Base-by-base conservation (phyloP, 192 early-diverging fungal genomes). In the Powellomyces hirtus region DNA sequence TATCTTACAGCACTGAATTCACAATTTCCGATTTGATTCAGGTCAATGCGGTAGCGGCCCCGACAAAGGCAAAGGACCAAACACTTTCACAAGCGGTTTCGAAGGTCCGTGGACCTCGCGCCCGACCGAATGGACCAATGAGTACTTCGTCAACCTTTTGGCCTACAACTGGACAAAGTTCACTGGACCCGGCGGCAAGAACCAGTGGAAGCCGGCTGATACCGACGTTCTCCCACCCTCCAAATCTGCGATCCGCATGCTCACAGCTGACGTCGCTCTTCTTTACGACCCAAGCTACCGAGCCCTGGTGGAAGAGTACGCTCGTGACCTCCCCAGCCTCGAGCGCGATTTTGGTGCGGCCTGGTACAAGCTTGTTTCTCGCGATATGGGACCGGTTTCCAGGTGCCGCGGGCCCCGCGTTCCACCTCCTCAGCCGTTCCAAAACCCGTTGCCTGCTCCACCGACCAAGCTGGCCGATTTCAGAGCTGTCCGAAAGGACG, bases 51-150 rank as follows among this genome's bases (percentile, higher is more conserved):
- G 65, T 29, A 58, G 45, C 51, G 59, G 55, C 22, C 44, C 71
- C 30, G 26, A 42, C 44, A 18, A 71, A 22, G 71, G 75, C 51
- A 70, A 71, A 51, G 76, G 72, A 16, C 18, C n/a, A 38, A 65
- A 77, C 59, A 65, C 76, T 1, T 56, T 76, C 58, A 74, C 66
- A 50, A 85, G 81, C 61, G 93, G 93, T 13, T 94, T 82, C 62
- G 87, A 92, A 22, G 92, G 91, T 53, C 27, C 89, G n/a, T 95
- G 93, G 93, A 90, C 86, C 49, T 79, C 81, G 38, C 80, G 83
- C 14, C 93, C 93, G n/a, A 92, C 87, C 0, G 63, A 79, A 36
- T 92, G 93, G 76, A 88, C 90, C 52, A 95, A 94, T 80, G 79
- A 85, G 35, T 93, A 84, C 77, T 94, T 80, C 78, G 88, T 81